Base-by-base conservation (phyloP, 805 yeast species). In the Tetrapisispora nanseiensis region DNA sequence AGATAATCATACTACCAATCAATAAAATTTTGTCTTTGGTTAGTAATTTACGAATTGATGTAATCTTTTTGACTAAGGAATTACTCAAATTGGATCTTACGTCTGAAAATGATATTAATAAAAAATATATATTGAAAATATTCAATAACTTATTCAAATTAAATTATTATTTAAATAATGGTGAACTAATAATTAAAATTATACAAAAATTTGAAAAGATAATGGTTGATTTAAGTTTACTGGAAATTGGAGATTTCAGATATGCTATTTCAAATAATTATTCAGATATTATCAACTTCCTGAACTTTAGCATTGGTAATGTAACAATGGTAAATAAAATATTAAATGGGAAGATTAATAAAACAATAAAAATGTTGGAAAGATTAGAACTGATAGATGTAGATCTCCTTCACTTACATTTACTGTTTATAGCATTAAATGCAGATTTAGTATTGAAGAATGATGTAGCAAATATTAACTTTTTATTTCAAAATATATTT, bases 231-330 rank as follows among this genome's bases (percentile, higher is more conserved):
- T 24, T 35, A 16, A 35, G 18, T 23, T 24, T 35, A 23, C 3
- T 35, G 6, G 26, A 24, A 24, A 35, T 12, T n/a, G 75, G 83
- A 0, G 62, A 66, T 2, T 71, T 81, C 3, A 63, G 96, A 41
- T 80, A 79, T 47, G 65, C 76, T 1, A 65, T 80, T 27, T 83
- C 95, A 1, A 82, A 81, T 55, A 76, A 80, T 20, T 57, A 82
- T 22, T 74, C 82, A 5, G 67, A 75, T 35, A 54, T 85, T 10
- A 40, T 57, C 0, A 29, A 40, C 13, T 46, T 51, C 6, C 49
- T 66, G 3, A 48, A 74, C 13, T 61, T 65, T 1, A 42, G 47
- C 0, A 59, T 53, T 16, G 60, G 52, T 9, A 47, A 52, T 9
- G 19, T 46, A 2, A 52, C 55, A 1, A 43, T 54, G 12, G 46